Base-by-base conservation (phyloP, 2,329 filamentous ascomycete species). In the Thelonectria blattea region DNA sequence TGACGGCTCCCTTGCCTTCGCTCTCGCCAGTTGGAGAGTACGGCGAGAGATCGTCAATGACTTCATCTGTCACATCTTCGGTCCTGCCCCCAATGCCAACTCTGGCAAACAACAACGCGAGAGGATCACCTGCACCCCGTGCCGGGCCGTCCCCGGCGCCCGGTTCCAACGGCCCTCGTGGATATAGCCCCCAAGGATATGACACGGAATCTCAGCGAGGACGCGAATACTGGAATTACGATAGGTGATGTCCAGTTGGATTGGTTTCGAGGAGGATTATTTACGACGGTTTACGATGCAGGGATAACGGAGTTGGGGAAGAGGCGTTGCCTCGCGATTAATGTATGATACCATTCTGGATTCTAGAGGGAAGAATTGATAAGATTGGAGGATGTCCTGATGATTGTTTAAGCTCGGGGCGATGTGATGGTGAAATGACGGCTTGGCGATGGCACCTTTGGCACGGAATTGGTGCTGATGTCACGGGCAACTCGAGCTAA, bases 1-100 rank as follows among this genome's bases (percentile, higher is more conserved):
- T 82, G 76, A 83, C 81, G 20, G 78, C 76, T 4, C 78, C 79
- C 4, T 66, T 77, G 55, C 74, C 75, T 14, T 66, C 69, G 27
- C 69, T 73, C 46, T 69, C 67, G 41, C 65, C 62, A 2, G 52
- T 67, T 42, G 68, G 69, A 22, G 73, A 73, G 37, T 74, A 69
- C 54, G 65, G 65, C 30, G 58, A 71, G 20, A 70, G 72, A 27
- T 64, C 70, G 27, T 73, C 69, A 18, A 72, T 68, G 17, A 62
- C 52, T 3, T 60, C 58, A 6, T 52, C 58, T 9, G 58, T 52
- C 12, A 41, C 45, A 24, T 60, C 52, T 30, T 46, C 48, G 8
- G 45, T 47, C 5, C 22, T 24, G 15, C 45, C 22, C 9, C 24
- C 52, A 18, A 30, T 59, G 14, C 30, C 39, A 2, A 17, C 43